phyloP scores from a whole-genome alignment of 31 red algal species.

The Asparagopsis taxiformis region DNA sequence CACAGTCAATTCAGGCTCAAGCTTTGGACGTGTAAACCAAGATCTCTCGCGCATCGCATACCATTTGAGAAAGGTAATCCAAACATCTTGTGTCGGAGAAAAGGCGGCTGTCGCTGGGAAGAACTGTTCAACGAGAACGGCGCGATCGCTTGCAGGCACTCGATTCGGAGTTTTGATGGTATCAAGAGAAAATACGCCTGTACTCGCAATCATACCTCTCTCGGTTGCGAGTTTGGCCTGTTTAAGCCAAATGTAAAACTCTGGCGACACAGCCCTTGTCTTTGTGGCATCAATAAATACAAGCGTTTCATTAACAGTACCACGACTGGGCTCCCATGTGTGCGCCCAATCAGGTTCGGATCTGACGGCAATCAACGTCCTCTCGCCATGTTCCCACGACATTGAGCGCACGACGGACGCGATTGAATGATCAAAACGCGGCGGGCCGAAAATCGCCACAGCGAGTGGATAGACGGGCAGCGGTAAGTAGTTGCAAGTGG shows the following conservation, averaged over 20 bases:
- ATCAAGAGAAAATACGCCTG: conserved; percentile 43
- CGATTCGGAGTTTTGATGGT: conserved; percentile 14
- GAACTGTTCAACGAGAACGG: conserved; percentile 50
- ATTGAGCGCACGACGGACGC: conserved; percentile 10
- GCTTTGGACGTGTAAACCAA: conserved; percentile 18
- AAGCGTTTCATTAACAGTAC: conserved; percentile 42
- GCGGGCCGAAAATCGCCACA: conserved; percentile 57
- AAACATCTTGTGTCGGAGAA: conserved; percentile 62
- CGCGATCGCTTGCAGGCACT: conserved; percentile 25
- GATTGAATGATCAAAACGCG: conserved; percentile 57
- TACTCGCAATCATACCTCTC: conserved; percentile 43
- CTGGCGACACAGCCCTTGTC: conserved; percentile 19
- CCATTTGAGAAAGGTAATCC: conserved; percentile 66
- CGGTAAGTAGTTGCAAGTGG: conserved; percentile 30
- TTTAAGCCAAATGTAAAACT: conserved; percentile 46
- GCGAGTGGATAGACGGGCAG: conserved; percentile 47
- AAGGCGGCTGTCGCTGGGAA: conserved; percentile 46
- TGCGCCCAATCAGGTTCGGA: conserved; percentile 40
- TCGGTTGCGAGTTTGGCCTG: conserved; percentile 10
- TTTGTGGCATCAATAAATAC: conserved; percentile 49
- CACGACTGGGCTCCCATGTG: conserved; percentile 41
- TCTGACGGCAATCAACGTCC: conserved; percentile 37
- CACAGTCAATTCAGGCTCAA: conserved; percentile 2
- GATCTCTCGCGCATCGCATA: conserved; percentile 9
- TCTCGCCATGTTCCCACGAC: conserved; percentile 34